phyloP scores from a whole-genome alignment of 1,284 basidiomycete genomes.

The Heterobasidion annosum region DNA sequence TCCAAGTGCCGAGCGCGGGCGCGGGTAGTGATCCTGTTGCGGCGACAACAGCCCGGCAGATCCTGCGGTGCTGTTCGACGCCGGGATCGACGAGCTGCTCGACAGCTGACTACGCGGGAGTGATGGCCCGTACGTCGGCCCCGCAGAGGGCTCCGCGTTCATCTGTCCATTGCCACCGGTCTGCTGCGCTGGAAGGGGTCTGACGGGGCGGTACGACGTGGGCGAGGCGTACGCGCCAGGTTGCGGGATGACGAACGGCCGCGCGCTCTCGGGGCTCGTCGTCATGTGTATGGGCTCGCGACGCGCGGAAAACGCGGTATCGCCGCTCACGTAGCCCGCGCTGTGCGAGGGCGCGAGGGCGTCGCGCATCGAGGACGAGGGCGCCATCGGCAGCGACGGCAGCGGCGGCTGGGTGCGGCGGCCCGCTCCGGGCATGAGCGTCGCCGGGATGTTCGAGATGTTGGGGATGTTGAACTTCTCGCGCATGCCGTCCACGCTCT shows the following conservation, averaged over 20 bases:
- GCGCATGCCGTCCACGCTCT: conserved; percentile 13
- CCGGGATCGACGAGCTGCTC: not conserved
- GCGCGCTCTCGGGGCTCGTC: not conserved
- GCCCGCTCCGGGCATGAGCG: conserved; percentile 1
- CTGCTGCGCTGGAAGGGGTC: conserved; percentile 1
- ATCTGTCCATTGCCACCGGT: not conserved
- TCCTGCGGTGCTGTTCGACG: not conserved
- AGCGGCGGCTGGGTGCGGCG: conserved; percentile 7
- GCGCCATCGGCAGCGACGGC: conserved; percentile 1
- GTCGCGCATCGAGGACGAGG: not conserved
- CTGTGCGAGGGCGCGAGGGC: conserved; percentile 3
- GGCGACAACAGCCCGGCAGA: not conserved
- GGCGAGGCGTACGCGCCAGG: not conserved
- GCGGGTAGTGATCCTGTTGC: conserved; percentile 9
- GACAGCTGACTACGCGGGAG: not conserved
- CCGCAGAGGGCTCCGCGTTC: not conserved
- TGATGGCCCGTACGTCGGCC: not conserved
- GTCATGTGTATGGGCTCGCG: not conserved
- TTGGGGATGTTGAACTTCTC: conserved; percentile 5
- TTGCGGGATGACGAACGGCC: not conserved
- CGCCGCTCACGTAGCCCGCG: conserved; percentile 3
- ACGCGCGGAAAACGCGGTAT: conserved; percentile 4
- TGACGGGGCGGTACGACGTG: conserved; percentile 1
- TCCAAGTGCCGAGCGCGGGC: conserved; percentile 15
- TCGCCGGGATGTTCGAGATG: not conserved